Evolutionary conservation across 352 stramenopile genomes (phyloP), one percentile per base, ranked within the genome.

Genomic region (Phytophthora lateralis): DNA sequence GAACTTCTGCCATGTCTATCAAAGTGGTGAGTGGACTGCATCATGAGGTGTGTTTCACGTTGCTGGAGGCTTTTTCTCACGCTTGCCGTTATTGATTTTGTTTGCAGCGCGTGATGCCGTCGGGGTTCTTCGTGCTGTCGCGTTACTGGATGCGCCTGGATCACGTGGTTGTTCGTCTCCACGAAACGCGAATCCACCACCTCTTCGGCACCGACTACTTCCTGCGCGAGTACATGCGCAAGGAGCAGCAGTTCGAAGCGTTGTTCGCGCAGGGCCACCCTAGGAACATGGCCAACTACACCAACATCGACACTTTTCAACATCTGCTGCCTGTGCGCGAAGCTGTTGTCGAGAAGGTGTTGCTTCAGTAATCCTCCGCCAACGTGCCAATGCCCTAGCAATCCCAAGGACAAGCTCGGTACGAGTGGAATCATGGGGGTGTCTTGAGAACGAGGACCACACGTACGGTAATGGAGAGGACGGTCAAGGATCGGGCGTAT

Each of bases 81-180:
- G 24, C 38, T 42, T 51, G 11, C 30, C 29, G 8, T 50, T 66
- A 2, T 46, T 53, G 15, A 20, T 53, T 29, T 24, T 37, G 12
- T 30, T 62, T 68, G 41, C 55, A 93, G 83, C 83, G 86, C 26
- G 84, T 93, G 52, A 95, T 95, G 86, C 77, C 86, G 11, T 93
- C 84, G 11, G 82, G 86, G 8, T 93, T 95, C 56, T 95, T 84
- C 29, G 73, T 91, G 47, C 60, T 95, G 17, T 78, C 71, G 30
- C 78, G 86, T 26, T 93, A 89, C 66, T 95, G 84, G 84, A 89
- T 95, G 80, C 86, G 86, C 9, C 69, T 95, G 26, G 86, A 95
- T 55, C 73, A 90, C 47, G 82, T 95, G 12, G 69, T 92, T 42
- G 73, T 95, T 30, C 80, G 86, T 32, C 64, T 95, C 32, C 80